A percentile compares a stretch with the other conserved stretches of the same genome.
phyloP scores from a whole-genome alignment of 2,329 filamentous ascomycete species.

The Torrubiella hemipterigena region DNA sequence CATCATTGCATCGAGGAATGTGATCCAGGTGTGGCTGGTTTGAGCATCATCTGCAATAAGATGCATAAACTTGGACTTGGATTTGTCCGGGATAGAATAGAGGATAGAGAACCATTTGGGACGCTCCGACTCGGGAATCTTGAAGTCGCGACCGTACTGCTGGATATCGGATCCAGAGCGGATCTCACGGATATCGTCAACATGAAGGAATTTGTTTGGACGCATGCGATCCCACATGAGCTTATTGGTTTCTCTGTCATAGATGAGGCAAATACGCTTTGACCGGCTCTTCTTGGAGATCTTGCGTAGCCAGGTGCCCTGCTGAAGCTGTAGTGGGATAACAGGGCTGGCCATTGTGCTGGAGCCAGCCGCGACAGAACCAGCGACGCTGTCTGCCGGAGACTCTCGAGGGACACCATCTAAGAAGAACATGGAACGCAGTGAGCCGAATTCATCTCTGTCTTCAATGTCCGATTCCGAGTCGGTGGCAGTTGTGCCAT shows the following conservation, averaged over 20 bases:
- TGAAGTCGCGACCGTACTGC: constrained; percentile 79
- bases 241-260: constrained; percentile 75
- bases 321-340: constrained; percentile 63
- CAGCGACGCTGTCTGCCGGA: constrained; percentile 34
- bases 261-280: constrained; percentile 57
- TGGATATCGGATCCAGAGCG: constrained; percentile 72
- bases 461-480: constrained; percentile 48
- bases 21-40: constrained; percentile 68
- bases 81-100: constrained; percentile 66
- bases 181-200: constrained; percentile 91
- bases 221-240: constrained; percentile 77
- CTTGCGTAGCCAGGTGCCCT: constrained; percentile 69
- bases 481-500: constrained; percentile 54
- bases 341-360: constrained; percentile 51
- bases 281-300: constrained; percentile 71
- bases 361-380: constrained; percentile 31
- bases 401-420: constrained; percentile 33
- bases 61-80: constrained; percentile 79
- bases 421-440: constrained; percentile 25
- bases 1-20: constrained; percentile 71
- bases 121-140: constrained; percentile 54
- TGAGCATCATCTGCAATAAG: constrained; percentile 66
- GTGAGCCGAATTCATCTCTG: constrained; percentile 26
- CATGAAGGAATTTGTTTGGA: constrained; percentile 75
- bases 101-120: constrained; percentile 80